These are phyloP conservation scores for Boletus rufocinnamomeus DNA, from an alignment of 768 basidiomycete species.

Conservation along the genomic window DNA sequence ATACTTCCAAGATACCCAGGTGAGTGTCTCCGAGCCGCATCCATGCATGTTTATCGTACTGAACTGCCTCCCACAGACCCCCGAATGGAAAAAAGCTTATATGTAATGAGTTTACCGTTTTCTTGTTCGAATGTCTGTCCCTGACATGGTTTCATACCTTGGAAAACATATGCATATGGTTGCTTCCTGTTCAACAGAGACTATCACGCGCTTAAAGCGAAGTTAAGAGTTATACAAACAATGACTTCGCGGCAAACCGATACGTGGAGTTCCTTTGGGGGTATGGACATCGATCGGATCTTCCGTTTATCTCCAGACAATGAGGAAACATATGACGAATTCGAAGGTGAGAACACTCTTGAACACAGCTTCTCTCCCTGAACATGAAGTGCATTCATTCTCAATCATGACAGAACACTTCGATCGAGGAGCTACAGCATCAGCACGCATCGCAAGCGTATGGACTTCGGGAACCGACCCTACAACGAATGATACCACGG, in stretches of 20 bases:
- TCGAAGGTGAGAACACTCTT: constrained; percentile 10
- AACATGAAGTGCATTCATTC: neutral
- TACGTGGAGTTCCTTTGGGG: constrained; percentile 14
- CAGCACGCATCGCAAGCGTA: neutral
- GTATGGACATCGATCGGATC: neutral
- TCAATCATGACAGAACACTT: constrained; percentile 9
- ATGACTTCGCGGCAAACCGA: constrained; percentile 25
- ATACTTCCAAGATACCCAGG: constrained; percentile 72
- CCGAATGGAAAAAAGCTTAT: constrained; percentile 53
- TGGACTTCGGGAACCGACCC: constrained; percentile 1
- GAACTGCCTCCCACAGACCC: constrained; percentile 45
- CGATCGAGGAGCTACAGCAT: neutral
- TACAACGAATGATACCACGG: neutral
- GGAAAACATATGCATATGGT: neutral
- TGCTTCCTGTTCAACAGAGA: constrained; percentile 45
- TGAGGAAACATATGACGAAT: constrained; percentile 5
- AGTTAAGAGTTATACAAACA: constrained; percentile 56
- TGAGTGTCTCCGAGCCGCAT: constrained; percentile 22
- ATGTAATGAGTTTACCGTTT: constrained; percentile 23
- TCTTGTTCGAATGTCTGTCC: neutral
- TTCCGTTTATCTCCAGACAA: neutral
- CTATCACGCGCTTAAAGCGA: constrained; percentile 70
- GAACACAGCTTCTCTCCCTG: neutral
- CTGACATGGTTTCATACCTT: constrained; percentile 1
- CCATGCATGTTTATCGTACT: neutral